Conservation (phyloP, 208 protist genomes). For the Crithidia thermophila region DNA sequence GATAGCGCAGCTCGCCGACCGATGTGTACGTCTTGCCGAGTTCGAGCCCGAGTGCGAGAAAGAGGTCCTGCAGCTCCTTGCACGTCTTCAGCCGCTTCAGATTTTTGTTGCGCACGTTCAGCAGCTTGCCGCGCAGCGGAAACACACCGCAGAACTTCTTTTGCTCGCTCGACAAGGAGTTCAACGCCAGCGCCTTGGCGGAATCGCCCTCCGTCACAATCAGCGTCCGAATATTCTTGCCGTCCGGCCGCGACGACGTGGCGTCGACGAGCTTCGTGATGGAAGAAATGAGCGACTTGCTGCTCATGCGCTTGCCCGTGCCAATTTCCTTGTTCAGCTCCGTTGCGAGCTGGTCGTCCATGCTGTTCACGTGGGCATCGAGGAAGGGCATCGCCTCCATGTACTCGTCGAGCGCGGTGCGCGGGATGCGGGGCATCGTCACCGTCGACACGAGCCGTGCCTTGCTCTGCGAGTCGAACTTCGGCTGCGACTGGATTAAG, state of each 20-base stretch:
- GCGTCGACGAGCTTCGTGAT: constrained; percentile 98
- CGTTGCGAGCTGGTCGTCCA: constrained; percentile 67
- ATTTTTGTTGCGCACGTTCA: constrained; percentile 97
- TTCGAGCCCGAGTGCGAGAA: constrained; percentile 82
- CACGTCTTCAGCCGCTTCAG: constrained; percentile 93
- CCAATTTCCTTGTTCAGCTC: constrained; percentile 88
- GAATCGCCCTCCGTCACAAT: constrained; percentile 99
- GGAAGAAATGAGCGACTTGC: constrained; percentile 79
- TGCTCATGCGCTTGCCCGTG: constrained; percentile 67
- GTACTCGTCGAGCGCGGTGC: constrained; percentile 89
- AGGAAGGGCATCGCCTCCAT: constrained; percentile 83
- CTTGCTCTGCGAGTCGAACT: constrained; percentile 99
- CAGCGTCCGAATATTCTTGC: constrained; percentile 94
- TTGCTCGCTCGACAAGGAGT: constrained; percentile 96
- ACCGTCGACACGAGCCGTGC: constrained; percentile 95
- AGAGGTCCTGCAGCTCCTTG: constrained; percentile 93
- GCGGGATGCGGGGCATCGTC: constrained; percentile 82
- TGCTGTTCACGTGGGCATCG: constrained; percentile 71
- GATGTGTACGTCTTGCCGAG: constrained; percentile 79
- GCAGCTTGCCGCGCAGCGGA: constrained; percentile 97
- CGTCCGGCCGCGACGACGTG: constrained; percentile 70
- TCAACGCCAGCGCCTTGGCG: constrained; percentile 97
- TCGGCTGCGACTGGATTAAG: constrained; percentile 98
- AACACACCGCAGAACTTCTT: constrained; percentile 98
- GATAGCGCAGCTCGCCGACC: constrained; percentile 96